phyloP scores from a whole-genome alignment of 169 alveolate genomes.

The Cryptosporidium tyzzeri region DNA sequence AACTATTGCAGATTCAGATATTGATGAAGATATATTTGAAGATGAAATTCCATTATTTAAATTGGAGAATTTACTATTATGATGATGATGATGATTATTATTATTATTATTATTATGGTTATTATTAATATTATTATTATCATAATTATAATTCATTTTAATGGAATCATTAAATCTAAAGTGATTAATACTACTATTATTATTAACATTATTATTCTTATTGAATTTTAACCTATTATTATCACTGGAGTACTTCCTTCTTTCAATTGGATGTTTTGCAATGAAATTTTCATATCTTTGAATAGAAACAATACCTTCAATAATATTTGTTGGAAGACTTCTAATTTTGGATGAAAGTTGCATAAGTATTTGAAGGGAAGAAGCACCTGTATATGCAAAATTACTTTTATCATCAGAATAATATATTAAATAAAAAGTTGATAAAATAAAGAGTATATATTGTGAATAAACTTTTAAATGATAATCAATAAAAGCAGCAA shows the following conservation, averaged over 20 bases:
- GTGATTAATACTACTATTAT: background rate
- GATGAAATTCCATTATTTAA: no score
- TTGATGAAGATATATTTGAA: background rate
- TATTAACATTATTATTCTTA: no score
- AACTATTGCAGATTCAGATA: background rate
- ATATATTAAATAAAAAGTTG: constrained; percentile 20
- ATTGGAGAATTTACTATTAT: background rate
- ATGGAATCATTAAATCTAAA: no score
- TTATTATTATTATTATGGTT: no score
- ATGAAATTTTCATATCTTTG: constrained; percentile 60
- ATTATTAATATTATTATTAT: no score
- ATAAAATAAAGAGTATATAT: constrained; percentile 32
- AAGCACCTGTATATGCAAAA: constrained; percentile 48
- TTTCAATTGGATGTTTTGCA: constrained; percentile 34
- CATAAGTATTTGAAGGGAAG: constrained; percentile 65
- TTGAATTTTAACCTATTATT: background rate
- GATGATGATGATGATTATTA: no score
- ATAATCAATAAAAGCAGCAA: constrained; percentile 60
- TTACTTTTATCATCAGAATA: background rate
- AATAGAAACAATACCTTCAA: constrained; percentile 59
- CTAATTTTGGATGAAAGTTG: constrained; percentile 63
- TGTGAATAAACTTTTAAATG: constrained; percentile 64
- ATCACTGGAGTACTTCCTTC: background rate
- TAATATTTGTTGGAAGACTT: constrained; percentile 61
- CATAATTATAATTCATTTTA: no score